Conservation (phyloP, 306 rosid genomes). For the Purshia tridentata region DNA sequence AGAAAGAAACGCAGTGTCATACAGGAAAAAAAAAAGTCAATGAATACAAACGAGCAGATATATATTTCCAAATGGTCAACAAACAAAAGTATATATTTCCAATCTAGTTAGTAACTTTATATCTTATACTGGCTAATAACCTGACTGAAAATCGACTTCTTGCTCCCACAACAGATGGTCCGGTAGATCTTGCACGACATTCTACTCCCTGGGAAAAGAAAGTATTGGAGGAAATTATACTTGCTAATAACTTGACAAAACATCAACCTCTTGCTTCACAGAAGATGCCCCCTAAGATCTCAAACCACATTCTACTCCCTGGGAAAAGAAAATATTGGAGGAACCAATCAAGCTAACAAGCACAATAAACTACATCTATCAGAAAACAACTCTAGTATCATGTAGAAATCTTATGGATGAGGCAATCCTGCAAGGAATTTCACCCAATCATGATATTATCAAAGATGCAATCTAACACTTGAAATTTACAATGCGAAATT, state of each 20-base stretch:
- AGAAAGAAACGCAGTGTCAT: background rate
- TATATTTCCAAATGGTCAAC: background rate
- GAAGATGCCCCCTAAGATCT: conserved; percentile 4
- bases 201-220: conserved; percentile 38
- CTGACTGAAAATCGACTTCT: conserved; percentile 7
- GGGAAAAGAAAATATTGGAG: conserved; percentile 6
- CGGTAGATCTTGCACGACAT: background rate
- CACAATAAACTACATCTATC: background rate
- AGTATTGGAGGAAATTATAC: background rate
- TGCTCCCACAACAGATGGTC: conserved; percentile 31
- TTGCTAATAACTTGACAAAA: conserved; percentile 17
- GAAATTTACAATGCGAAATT: background rate
- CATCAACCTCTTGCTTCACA: conserved; percentile 24
- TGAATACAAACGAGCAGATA: background rate
- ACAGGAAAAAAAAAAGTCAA: conserved; percentile 4
- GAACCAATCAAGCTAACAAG: background rate
- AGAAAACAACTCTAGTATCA: background rate
- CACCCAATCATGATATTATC: background rate
- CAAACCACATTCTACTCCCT: conserved; percentile 34
- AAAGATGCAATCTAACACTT: background rate
- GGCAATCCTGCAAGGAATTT: background rate
- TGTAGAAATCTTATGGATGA: background rate
- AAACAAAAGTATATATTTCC: conserved; percentile 6
- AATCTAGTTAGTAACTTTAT: conserved; percentile 15
- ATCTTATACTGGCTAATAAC: conserved; percentile 18